phyloP scores from a whole-genome alignment of 2,329 filamentous ascomycete species.

The Cercospora brassicicola region DNA sequence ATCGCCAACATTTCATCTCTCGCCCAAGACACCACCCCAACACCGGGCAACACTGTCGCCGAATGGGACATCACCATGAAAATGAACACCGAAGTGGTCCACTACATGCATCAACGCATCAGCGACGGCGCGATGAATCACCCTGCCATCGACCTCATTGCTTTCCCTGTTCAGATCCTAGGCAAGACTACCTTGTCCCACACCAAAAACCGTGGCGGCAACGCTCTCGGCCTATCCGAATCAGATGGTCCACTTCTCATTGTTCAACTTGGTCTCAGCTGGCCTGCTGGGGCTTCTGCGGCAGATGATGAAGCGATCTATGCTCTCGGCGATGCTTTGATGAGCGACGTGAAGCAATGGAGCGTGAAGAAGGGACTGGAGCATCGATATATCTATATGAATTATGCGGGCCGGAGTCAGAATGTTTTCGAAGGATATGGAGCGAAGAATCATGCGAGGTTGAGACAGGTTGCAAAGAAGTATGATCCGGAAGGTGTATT shows the following conservation, averaged over 20 bases:
- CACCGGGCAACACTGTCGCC: neutral
- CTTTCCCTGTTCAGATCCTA: conserved; percentile 1
- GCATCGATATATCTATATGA: conserved; percentile 21
- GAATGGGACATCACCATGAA: conserved; percentile 15
- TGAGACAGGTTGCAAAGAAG: conserved; percentile 17
- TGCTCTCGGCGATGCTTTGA: neutral
- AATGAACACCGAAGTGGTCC: conserved; percentile 10
- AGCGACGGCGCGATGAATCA: neutral
- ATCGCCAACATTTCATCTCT: conserved; percentile 3
- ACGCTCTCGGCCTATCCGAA: conserved; percentile 15
- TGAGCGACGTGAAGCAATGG: conserved; percentile 3
- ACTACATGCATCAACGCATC: conserved; percentile 7
- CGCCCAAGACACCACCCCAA: neutral
- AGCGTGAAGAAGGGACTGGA: neutral
- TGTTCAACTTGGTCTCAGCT: conserved; percentile 6
- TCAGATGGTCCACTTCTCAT: conserved; percentile 16
- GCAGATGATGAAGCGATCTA: conserved; percentile 6
- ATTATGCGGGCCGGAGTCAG: conserved; percentile 21
- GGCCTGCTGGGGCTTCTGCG: conserved; percentile 5
- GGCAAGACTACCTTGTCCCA: neutral
- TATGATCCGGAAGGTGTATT: conserved; percentile 21
- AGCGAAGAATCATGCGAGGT: conserved; percentile 13
- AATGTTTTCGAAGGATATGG: conserved; percentile 24
- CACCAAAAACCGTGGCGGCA: conserved; percentile 18
- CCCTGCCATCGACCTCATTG: neutral